Evolutionary conservation across 2,329 filamentous ascomycete species (phyloP).

Genomic region (Orbilia ellipsospora): DNA sequence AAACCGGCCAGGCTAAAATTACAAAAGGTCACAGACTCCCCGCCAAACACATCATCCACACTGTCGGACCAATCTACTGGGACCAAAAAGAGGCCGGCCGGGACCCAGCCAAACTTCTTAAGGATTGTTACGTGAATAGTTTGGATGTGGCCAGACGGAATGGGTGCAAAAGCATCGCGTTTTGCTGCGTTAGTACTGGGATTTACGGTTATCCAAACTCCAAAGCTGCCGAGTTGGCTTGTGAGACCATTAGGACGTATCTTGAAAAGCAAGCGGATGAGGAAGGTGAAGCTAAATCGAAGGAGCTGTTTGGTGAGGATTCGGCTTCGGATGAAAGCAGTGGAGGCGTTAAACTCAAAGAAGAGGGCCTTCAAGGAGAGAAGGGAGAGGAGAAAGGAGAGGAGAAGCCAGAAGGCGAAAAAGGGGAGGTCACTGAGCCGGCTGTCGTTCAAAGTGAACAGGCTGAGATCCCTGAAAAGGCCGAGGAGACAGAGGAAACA

Average conservation of each 20-base stretch:
- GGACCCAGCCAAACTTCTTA: conserved; percentile 64
- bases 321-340: not conserved
- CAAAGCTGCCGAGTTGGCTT: conserved; percentile 78
- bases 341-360: not conserved
- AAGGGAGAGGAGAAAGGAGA: conserved; percentile 5
- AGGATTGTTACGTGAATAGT: conserved; percentile 75
- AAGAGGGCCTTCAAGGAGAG: not conserved
- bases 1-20: conserved; percentile 83
- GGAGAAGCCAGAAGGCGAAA: not conserved
- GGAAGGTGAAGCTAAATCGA: conserved; percentile 59
- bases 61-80: conserved; percentile 84
- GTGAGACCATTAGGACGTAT: conserved; percentile 70
- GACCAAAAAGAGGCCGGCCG: conserved; percentile 61
- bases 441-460: not conserved
- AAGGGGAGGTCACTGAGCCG: not conserved
- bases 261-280: conserved; percentile 61
- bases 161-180: conserved; percentile 78
- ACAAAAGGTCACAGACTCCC: conserved; percentile 81
- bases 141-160: conserved; percentile 77
- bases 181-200: conserved; percentile 86
- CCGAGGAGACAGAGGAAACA: conserved; percentile 9
- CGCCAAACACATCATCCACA: conserved; percentile 83
- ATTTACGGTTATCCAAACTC: conserved; percentile 85
- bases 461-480: not conserved
- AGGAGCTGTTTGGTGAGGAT: conserved; percentile 8